These are phyloP conservation scores for Euryodendron excelsum DNA, from an alignment of 148 eudicot species.

Conservation along the genomic window DNA sequence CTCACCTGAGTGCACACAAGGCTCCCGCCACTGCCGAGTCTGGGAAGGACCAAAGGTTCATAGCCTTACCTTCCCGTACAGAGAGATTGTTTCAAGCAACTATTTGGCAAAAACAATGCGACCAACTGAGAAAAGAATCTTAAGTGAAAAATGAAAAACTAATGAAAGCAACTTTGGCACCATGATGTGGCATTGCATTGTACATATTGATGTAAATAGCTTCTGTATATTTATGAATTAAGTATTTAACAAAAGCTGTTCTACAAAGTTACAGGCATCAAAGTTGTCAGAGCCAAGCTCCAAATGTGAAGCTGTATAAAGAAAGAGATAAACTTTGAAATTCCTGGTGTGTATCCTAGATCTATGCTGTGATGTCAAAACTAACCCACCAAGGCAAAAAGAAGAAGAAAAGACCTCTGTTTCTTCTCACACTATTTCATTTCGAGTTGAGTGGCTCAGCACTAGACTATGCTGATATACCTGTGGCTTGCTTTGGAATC, in stretches of 20 bases:
- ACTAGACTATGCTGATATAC: constrained; percentile 56
- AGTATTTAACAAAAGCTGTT: not conserved
- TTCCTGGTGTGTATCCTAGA: not conserved
- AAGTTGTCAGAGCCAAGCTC: not conserved
- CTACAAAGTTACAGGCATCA: constrained; percentile 2
- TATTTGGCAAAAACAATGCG: too few species aligned
- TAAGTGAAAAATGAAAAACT: too few species aligned
- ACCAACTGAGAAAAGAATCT: too few species aligned
- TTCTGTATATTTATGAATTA: not conserved
- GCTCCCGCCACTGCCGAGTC: too few species aligned
- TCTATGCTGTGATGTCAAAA: not conserved
- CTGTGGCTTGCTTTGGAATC: constrained; percentile 92
- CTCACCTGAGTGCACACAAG: too few species aligned
- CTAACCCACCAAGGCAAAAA: not conserved
- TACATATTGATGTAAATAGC: not conserved
- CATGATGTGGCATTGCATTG: too few species aligned
- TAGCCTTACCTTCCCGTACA: too few species aligned
- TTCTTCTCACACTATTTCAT: not conserved
- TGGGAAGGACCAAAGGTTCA: too few species aligned
- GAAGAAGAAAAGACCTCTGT: not conserved
- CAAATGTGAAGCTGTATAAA: not conserved
- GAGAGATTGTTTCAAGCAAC: too few species aligned
- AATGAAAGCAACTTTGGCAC: too few species aligned
- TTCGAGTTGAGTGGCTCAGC: not conserved
- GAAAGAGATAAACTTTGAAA: not conserved